Evolutionary conservation across 1,139 yeast genomes (phyloP).

Genomic region (Suhomyces bokatorum): DNA sequence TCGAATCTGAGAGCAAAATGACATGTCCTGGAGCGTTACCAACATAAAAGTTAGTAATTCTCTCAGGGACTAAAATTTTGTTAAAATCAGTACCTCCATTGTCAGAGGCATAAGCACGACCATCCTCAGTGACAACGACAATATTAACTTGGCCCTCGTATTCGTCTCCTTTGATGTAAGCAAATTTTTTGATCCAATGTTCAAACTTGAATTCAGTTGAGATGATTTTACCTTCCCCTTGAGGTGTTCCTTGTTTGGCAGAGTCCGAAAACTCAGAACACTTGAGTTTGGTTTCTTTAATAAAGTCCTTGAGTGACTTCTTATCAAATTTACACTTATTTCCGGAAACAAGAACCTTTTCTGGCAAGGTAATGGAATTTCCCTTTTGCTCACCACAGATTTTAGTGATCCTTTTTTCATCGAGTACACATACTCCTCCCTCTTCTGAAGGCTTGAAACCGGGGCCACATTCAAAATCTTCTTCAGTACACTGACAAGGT

Average conservation of each 20-base stretch:
- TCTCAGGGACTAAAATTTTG: slow-evolving; percentile 46
- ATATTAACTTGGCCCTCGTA: slow-evolving; percentile 65
- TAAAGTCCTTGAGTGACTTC: slow-evolving; percentile 24
- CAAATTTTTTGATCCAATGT: slow-evolving; percentile 53
- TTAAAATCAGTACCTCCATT: slow-evolving; percentile 73
- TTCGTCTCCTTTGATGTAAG: slow-evolving; percentile 51
- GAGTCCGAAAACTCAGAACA: slow-evolving; percentile 29
- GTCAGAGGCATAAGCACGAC: slow-evolving; percentile 62
- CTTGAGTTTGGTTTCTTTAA: slow-evolving; percentile 24
- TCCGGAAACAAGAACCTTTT: too few species aligned
- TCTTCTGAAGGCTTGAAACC: slow-evolving; percentile 51
- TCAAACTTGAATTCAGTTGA: slow-evolving; percentile 29
- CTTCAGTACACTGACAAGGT: slow-evolving; percentile 63
- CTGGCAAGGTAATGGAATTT: too few species aligned
- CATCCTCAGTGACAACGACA: slow-evolving; percentile 56
- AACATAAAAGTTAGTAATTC: slow-evolving; percentile 53
- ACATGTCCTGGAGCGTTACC: slow-evolving; percentile 71
- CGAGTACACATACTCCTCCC: slow-evolving; percentile 23
- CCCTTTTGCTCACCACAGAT: too few species aligned
- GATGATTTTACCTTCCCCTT: slow-evolving; percentile 30
- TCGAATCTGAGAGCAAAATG: slow-evolving; percentile 55
- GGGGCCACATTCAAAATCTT: slow-evolving; percentile 72
- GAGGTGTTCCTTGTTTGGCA: slow-evolving; percentile 25
- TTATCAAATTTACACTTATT: too few species aligned
- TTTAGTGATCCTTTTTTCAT: too few species aligned